Conservation (phyloP, 2,329 filamentous ascomycete genomes). For the Colletotrichum destructivum region DNA sequence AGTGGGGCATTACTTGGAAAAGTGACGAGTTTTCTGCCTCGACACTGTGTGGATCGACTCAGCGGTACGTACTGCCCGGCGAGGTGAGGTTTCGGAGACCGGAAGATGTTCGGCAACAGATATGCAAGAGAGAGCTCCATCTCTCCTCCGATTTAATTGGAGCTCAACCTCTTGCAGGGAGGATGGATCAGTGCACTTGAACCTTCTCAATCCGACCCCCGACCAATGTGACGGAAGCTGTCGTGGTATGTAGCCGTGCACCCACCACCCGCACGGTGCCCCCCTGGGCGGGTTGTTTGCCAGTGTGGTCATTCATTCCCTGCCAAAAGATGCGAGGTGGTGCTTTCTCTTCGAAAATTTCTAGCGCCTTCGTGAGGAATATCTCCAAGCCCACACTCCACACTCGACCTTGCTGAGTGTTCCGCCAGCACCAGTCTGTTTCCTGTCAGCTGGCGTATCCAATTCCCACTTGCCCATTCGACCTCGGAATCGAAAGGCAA, state of each 20-base stretch:
- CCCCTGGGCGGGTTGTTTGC: background rate
- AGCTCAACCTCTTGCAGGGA: background rate
- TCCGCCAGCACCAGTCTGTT: slow-evolving; percentile 21
- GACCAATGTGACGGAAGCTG: background rate
- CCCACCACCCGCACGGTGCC: background rate
- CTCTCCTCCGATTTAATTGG: background rate
- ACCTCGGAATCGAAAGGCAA: background rate
- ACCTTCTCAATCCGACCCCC: background rate
- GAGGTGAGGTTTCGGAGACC: background rate
- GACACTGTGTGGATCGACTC: background rate
- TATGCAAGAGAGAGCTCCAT: too few species aligned
- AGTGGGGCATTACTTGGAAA: background rate
- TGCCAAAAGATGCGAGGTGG: slow-evolving; percentile 20
- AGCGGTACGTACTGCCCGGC: too few species aligned
- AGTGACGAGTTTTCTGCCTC: background rate
- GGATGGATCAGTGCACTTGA: background rate
- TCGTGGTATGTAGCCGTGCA: slow-evolving; percentile 12
- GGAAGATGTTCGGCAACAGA: slow-evolving; percentile 34
- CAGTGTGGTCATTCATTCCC: background rate
- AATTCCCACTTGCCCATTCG: background rate
- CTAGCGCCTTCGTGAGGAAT: slow-evolving; percentile 41
- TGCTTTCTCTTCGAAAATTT: slow-evolving; percentile 39
- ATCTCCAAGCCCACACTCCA: slow-evolving; percentile 33
- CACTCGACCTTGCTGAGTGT: slow-evolving; percentile 12
- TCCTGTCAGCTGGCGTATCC: slow-evolving; percentile 25